These are phyloP conservation scores for Pichia sp. DNA, from an alignment of 1,139 yeast species.

Conservation along the genomic window DNA sequence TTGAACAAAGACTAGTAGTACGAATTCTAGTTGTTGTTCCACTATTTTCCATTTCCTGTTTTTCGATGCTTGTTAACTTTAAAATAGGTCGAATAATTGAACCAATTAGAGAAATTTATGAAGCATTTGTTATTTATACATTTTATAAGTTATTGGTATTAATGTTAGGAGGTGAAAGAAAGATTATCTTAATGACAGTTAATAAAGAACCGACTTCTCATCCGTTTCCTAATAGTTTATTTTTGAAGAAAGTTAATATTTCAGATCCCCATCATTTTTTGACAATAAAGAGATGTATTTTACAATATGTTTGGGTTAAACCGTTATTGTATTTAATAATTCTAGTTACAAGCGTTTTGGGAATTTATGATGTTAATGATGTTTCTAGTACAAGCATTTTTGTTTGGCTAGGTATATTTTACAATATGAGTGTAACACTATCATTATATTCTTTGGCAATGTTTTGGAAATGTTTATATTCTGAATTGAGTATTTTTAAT, in stretches of 20 bases:
- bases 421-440: constrained; percentile 73
- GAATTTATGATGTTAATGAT: constrained; percentile 46
- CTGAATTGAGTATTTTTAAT: constrained; percentile 68
- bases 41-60: constrained; percentile 48
- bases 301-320: constrained; percentile 94
- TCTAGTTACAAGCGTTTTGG: constrained; percentile 45
- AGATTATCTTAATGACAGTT: constrained; percentile 62
- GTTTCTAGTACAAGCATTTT: constrained; percentile 46
- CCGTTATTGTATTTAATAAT: constrained; percentile 65
- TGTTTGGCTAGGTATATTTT: constrained; percentile 62
- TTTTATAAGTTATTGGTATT: constrained; percentile 78
- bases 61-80: constrained; percentile 44
- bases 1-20: constrained; percentile 78
- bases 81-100: constrained; percentile 45
- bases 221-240: constrained; percentile 50
- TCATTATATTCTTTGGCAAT: constrained; percentile 82
- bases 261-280: constrained; percentile 80
- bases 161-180: constrained; percentile 87
- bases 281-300: constrained; percentile 71
- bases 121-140: constrained; percentile 92
- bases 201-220: constrained; percentile 71
- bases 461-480: constrained; percentile 84
- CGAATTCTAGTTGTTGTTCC: constrained; percentile 72
- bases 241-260: constrained; percentile 63
- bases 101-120: constrained; percentile 84